Evolutionary conservation across 2,329 filamentous ascomycete species (phyloP).

Genomic region (Penicillium sclerotigenum): DNA sequence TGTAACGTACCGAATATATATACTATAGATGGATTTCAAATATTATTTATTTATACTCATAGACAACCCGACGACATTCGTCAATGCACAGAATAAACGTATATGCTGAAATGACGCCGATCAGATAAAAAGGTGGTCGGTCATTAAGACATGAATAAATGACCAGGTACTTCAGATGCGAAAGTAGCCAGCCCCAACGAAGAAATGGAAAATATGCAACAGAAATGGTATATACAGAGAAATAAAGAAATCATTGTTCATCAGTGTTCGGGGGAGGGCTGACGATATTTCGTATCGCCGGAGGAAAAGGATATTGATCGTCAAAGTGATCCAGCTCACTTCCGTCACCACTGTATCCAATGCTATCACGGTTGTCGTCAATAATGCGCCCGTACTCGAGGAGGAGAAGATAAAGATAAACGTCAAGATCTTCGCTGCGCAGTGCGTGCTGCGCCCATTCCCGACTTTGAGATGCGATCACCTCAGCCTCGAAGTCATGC

Average conservation of each 20-base stretch:
- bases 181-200: background rate
- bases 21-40: no score
- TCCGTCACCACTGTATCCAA: conserved; percentile 52
- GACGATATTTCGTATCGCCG: conserved; percentile 6
- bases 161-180: background rate
- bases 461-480: conserved; percentile 34
- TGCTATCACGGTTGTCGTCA: conserved; percentile 59
- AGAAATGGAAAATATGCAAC: background rate
- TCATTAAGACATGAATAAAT: background rate
- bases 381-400: conserved; percentile 62
- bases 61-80: background rate
- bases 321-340: conserved; percentile 20
- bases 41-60: no score
- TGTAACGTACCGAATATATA: no score
- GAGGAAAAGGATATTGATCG: conserved; percentile 11
- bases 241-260: background rate
- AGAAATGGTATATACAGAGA: background rate
- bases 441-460: conserved; percentile 40
- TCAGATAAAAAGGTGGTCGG: background rate
- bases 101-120: background rate
- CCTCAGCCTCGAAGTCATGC: conserved; percentile 35
- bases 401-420: conserved; percentile 42
- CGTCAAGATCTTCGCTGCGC: conserved; percentile 60
- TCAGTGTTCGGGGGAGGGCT: background rate
- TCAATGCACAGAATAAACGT: background rate